Evolutionary conservation across 108 stramenopile species (phyloP), one percentile per base, ranked within the genome.

Genomic region (Schizochytrium sp.): DNA sequence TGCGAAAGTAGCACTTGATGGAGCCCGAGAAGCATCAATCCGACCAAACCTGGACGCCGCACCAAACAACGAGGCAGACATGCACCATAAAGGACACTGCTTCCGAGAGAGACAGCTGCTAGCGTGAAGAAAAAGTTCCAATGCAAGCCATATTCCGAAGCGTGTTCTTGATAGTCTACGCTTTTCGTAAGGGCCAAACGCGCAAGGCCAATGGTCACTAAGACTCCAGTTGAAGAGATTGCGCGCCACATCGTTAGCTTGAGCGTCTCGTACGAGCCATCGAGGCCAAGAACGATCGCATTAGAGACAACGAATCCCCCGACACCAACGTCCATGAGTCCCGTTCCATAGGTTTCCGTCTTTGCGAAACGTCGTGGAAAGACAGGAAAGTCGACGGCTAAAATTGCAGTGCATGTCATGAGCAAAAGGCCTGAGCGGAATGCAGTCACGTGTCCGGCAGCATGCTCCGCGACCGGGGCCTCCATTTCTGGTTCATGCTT

Each of bases 51-150:
- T 6, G 76, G 76, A 12, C 76, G 6, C 76, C 48, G 48, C 51
- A 53, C n/a, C 19, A 83, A 23, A 6, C 19, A 25, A 16, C 25
- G 8, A 6, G 76, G 76, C 25, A 47, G 3, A 12, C 44, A 16
- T 12, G 10, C 19, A 16, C 45, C 51, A 12, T n/a, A 53, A 12
- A 83, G 12, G 45, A 83, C 43, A 3, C 51, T 47, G 2, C 48
- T 83, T 25, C 45, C 45, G 48, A 83, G 51, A 53, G 76, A 53
- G 45, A 83, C 76, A 12, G 76, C 76, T 6, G 59, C 87, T 5
- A 94, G 90, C n/a, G 99, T 98, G 87, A 97, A 97, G 93, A 99
- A 99, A 92, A 98, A 99, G 88, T 99, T 99, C 99, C 99, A 99
- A 92, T 98, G 98, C 14, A 97, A 94, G 44, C 99, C 99, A 90